Evolutionary conservation across 179 eudicot species (phyloP).

Genomic region (Amaranthus tricolor): DNA sequence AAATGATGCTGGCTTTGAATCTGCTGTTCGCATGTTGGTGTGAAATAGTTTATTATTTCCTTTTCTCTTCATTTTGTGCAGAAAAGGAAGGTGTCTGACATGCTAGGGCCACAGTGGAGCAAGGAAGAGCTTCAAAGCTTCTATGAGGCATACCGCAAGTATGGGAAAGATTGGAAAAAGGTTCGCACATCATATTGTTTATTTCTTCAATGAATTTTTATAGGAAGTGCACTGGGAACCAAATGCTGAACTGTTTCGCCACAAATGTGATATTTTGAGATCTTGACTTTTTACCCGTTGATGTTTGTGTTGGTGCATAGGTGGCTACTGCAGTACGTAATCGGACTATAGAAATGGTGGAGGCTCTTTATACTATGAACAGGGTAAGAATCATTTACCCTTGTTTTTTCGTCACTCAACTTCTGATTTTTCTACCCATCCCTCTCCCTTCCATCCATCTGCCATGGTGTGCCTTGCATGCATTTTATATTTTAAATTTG

Average conservation of each 20-base stretch:
- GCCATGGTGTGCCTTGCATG: neutral
- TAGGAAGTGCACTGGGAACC: neutral
- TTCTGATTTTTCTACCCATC: neutral
- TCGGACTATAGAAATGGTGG: slow-evolving; percentile 86
- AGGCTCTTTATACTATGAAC: slow-evolving; percentile 96
- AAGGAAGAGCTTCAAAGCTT: slow-evolving; percentile 85
- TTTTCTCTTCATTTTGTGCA: slow-evolving; percentile 28
- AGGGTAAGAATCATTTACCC: slow-evolving; percentile 50
- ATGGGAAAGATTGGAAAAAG: slow-evolving; percentile 99
- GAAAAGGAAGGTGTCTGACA: slow-evolving; percentile 90
- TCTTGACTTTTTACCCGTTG: slow-evolving; percentile 1
- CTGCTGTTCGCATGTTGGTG: slow-evolving; percentile 1
- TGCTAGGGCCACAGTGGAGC: slow-evolving; percentile 91
- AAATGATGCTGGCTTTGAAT: neutral
- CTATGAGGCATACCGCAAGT: slow-evolving; percentile 90
- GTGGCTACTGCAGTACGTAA: slow-evolving; percentile 72
- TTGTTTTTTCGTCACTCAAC: slow-evolving; percentile 1
- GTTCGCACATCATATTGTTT: slow-evolving; percentile 27
- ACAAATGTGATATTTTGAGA: slow-evolving; percentile 12
- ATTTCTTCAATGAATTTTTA: neutral
- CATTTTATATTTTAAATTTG: neutral
- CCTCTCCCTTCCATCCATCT: neutral
- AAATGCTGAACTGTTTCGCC: slow-evolving; percentile 1
- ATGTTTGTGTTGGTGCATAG: slow-evolving; percentile 35
- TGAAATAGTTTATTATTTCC: neutral